phyloP scores from a whole-genome alignment of 2,329 filamentous ascomycete species.

The Penicillium glabrum region DNA sequence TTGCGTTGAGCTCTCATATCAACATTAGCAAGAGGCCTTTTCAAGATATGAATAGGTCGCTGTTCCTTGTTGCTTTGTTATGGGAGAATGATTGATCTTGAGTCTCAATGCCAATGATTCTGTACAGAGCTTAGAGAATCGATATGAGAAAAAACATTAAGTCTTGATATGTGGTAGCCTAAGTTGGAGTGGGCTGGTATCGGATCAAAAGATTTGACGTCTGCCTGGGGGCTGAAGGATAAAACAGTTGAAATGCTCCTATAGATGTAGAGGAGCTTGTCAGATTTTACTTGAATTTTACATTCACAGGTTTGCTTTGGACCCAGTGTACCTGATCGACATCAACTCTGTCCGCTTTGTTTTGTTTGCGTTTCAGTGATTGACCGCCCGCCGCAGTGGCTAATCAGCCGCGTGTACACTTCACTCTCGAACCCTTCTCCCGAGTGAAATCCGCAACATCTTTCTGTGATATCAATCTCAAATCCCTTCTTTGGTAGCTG shows the following conservation, averaged over 20 bases:
- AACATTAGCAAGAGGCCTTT: background rate
- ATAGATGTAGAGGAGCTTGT: background rate
- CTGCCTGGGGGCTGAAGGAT: background rate
- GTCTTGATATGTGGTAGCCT: background rate
- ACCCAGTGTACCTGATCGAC: constrained; percentile 16
- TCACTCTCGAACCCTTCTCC: constrained; percentile 12
- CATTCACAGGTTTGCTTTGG: background rate
- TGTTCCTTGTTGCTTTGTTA: background rate
- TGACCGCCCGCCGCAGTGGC: constrained; percentile 17
- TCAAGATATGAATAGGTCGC: background rate
- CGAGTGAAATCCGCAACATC: constrained; percentile 1
- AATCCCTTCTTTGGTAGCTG: background rate
- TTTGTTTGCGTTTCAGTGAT: constrained; percentile 21
- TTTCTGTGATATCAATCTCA: background rate
- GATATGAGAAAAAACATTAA: background rate
- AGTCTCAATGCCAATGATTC: no score
- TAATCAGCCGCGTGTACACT: constrained; percentile 21
- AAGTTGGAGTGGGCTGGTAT: background rate
- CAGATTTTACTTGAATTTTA: background rate
- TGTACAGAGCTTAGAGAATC: background rate
- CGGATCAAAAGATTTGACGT: background rate
- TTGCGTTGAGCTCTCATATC: background rate
- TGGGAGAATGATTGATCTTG: background rate
- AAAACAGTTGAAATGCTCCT: background rate
- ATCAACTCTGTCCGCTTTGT: constrained; percentile 17